phyloP scores from a whole-genome alignment of 108 stramenopile genomes.

The Cylindrotheca fusiformis region DNA sequence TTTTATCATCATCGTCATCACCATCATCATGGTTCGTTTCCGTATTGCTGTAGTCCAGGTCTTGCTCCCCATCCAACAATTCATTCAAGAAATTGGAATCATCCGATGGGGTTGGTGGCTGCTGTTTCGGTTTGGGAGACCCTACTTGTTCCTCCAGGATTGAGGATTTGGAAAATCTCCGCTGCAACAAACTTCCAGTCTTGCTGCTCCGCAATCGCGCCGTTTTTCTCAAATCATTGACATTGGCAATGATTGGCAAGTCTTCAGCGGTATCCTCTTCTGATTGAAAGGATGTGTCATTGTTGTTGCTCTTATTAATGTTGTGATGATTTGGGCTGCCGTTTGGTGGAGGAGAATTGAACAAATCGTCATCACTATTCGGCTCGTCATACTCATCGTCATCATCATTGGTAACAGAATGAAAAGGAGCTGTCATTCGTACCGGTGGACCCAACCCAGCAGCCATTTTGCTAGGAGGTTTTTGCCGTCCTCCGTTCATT shows the following conservation, averaged over 20 bases:
- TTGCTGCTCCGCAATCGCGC: slow-evolving; percentile 20
- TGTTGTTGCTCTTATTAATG: background rate
- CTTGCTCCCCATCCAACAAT: slow-evolving; percentile 1
- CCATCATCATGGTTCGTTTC: background rate
- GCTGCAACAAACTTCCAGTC: slow-evolving; percentile 37
- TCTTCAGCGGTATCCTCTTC: slow-evolving; percentile 24
- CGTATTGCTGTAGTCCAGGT: background rate
- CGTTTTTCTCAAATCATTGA: slow-evolving; percentile 29
- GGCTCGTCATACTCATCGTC: background rate
- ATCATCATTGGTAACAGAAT: background rate
- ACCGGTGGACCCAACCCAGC: slow-evolving; percentile 27
- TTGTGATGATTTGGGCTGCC: background rate
- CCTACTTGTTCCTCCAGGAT: background rate
- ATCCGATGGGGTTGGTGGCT: background rate
- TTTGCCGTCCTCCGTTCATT: background rate
- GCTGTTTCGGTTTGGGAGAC: too few relatives aligned
- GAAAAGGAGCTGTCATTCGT: slow-evolving; percentile 11
- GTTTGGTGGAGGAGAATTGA: slow-evolving; percentile 2
- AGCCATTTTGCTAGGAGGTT: background rate
- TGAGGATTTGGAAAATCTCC: slow-evolving; percentile 19
- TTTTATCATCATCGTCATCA: background rate
- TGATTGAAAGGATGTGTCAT: slow-evolving; percentile 27
- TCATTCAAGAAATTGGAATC: slow-evolving; percentile 3
- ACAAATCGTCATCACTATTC: background rate
- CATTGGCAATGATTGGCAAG: slow-evolving; percentile 33